Evolutionary conservation across 2,329 filamentous ascomycete genomes (phyloP).

Genomic region (Curvularia sp.): DNA sequence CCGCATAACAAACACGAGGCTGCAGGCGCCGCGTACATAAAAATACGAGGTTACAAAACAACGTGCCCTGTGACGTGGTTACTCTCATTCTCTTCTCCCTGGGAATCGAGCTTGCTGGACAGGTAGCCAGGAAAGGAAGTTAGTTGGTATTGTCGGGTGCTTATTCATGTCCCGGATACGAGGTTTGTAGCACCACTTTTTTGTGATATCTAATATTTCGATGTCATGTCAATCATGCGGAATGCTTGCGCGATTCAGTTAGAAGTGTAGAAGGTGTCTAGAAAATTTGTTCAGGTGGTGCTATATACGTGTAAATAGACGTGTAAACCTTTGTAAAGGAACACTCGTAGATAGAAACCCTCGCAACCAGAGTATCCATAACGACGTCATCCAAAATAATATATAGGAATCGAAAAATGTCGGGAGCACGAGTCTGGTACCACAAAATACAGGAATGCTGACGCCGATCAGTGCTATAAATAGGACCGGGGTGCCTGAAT

Average conservation of each 20-base stretch:
- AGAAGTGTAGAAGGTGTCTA: neutral
- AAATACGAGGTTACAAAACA: neutral
- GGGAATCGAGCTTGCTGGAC: neutral
- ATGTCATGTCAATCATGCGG: neutral
- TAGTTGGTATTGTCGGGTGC: neutral
- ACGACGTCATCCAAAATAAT: neutral
- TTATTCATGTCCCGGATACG: neutral
- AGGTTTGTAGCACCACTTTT: neutral
- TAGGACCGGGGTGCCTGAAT: conserved; percentile 11
- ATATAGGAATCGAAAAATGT: neutral
- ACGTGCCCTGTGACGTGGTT: neutral
- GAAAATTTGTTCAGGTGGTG: neutral
- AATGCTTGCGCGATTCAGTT: neutral
- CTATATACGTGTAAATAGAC: neutral
- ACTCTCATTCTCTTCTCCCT: neutral
- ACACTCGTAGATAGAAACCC: neutral
- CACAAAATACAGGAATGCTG: neutral
- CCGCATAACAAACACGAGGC: neutral
- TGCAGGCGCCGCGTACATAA: neutral
- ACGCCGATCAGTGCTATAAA: conserved; percentile 11
- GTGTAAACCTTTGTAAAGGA: neutral
- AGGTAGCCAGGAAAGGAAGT: neutral
- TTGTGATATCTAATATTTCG: neutral
- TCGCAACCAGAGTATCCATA: neutral
- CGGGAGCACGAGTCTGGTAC: neutral